Base-by-base conservation (phyloP, 2,329 filamentous ascomycete species). In the Sclerotinia nivalis region DNA sequence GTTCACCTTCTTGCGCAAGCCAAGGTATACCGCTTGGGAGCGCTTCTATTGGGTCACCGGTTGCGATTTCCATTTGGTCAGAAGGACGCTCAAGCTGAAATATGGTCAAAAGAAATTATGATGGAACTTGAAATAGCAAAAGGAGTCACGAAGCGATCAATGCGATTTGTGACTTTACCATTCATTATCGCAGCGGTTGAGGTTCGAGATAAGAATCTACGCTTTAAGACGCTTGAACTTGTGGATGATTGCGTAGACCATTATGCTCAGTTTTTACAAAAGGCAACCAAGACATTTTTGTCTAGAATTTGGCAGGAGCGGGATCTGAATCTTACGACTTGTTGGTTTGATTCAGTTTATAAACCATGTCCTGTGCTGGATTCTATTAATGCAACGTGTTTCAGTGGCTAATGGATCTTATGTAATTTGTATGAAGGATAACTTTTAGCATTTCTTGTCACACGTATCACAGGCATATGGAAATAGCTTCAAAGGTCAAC, bases 201-300 rank as follows among this genome's bases (percentile, higher is more conserved):
- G 15, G 22, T 49, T 20, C 45, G 28, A 64, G 45, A 37, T 1
- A 6, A 20, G 10, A 25, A 9, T 5, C 15, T 18, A 12, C 61
- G 45, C 4, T 18, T 40, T 20, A 64, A 34, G 4, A 50, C 13
- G 22, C 45, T 64, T 15, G 69, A 73, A 52, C 22, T 62, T 65
- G 74, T 75, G 28, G 71, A 74, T 25, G 58, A 75, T 97, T 97
- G 72, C 28, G 75, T 78, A 2, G 75, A 77, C 59, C 71, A 73
- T 5, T 77, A 68, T 62, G 58, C 75, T 15, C 75, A 69, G 13
- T 34, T 75, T n/a, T 15, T 78, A 47, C 73, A 75, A 62, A 73
- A 74, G 45, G 72, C 73, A 45, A 72, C 73, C 0, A 76, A 72
- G 69, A 72, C 58, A 20, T 78, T 78, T 47, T 64, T 78, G 25